Conservation (phyloP, 1,139 yeast genomes). For the Pichia sp. region DNA sequence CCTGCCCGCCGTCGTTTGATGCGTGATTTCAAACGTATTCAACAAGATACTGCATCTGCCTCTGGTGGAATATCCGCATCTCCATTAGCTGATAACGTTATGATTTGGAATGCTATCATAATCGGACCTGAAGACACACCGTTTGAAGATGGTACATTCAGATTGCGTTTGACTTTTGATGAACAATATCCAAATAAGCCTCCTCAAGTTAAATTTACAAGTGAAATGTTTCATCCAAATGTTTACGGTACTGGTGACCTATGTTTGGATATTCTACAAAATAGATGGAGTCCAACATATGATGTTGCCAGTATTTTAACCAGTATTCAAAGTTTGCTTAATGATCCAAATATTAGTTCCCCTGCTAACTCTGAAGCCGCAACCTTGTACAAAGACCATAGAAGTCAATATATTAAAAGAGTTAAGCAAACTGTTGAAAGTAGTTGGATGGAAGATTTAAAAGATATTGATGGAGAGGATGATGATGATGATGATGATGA, state of each 20-base stretch:
- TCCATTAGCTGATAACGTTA: slow-evolving; percentile 93
- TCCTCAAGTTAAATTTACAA: slow-evolving; percentile 82
- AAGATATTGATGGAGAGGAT: slow-evolving; percentile 61
- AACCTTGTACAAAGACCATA: slow-evolving; percentile 87
- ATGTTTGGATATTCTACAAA: slow-evolving; percentile 91
- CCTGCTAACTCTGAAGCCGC: slow-evolving; percentile 99
- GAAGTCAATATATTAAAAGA: slow-evolving; percentile 83
- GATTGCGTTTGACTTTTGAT: slow-evolving; percentile 80
- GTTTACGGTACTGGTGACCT: slow-evolving; percentile 94
- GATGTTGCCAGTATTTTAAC: slow-evolving; percentile 97
- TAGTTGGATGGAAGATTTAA: slow-evolving; percentile 67
- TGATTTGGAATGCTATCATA: slow-evolving; percentile 97
- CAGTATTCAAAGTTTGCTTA: slow-evolving; percentile 76
- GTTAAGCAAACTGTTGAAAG: slow-evolving; percentile 92
- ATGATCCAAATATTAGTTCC: slow-evolving; percentile 93
- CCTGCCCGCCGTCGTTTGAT: slow-evolving; percentile 96
- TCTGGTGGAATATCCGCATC: slow-evolving; percentile 98
- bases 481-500: slow-evolving; percentile 47
- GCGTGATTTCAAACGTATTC: slow-evolving; percentile 99
- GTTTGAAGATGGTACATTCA: slow-evolving; percentile 95
- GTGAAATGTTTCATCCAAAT: slow-evolving; percentile 97
- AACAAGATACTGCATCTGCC: slow-evolving; percentile 64
- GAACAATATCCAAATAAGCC: slow-evolving; percentile 98
- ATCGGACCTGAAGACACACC: slow-evolving; percentile 98
- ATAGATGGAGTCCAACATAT: slow-evolving; percentile 98